Evolutionary conservation across 2,329 filamentous ascomycete species (phyloP).

Genomic region (Aspergillus terreus): DNA sequence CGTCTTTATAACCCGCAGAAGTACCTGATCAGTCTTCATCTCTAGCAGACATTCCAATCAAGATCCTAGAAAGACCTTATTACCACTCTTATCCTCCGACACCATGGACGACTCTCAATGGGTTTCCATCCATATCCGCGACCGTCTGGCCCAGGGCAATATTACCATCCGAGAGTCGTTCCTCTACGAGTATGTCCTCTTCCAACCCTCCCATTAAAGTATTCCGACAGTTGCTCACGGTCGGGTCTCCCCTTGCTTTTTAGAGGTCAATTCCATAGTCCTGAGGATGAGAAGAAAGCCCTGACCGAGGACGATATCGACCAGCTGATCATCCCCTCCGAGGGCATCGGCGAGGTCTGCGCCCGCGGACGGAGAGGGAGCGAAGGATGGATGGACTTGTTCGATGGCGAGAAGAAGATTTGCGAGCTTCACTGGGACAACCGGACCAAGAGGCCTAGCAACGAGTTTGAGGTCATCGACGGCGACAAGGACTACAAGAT

Average conservation of each 20-base stretch:
- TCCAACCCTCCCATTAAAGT: background rate
- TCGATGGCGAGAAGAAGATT: conserved; percentile 28
- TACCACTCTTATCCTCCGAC: background rate
- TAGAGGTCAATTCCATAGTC: conserved; percentile 27
- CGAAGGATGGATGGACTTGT: conserved; percentile 30
- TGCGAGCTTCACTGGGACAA: conserved; percentile 33
- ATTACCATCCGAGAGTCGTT: conserved; percentile 24
- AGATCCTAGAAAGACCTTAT: background rate
- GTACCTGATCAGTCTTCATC: background rate
- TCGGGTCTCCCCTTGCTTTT: background rate
- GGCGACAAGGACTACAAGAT: conserved; percentile 22
- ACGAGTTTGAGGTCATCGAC: conserved; percentile 27
- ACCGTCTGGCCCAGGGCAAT: conserved; percentile 23
- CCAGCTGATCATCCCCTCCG: conserved; percentile 23
- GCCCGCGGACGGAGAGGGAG: conserved; percentile 29
- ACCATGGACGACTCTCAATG: conserved; percentile 17
- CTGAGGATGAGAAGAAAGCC: conserved; percentile 18
- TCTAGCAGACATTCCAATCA: background rate
- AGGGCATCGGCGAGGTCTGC: conserved; percentile 29
- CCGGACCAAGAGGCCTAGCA: conserved; percentile 18
- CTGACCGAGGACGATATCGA: conserved; percentile 29
- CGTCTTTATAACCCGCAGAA: background rate
- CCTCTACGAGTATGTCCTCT: conserved; percentile 23
- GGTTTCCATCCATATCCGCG: conserved; percentile 28
- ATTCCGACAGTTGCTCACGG: background rate